Evolutionary conservation across 2,329 filamentous ascomycete genomes (phyloP).

Genomic region (Phialophora chinensis): DNA sequence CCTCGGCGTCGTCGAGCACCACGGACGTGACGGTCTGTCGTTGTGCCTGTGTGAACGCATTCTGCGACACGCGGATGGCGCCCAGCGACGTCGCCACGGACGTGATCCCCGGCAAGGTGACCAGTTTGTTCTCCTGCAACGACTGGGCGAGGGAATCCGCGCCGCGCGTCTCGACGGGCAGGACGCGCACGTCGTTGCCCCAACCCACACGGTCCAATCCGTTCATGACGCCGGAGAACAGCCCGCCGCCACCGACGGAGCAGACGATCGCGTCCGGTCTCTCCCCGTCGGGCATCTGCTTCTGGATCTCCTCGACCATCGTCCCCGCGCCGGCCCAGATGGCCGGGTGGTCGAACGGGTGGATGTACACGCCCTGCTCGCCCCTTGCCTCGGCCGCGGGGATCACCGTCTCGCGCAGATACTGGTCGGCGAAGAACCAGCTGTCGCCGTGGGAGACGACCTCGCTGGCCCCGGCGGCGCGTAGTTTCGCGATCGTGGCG

Average conservation of each 20-base stretch:
- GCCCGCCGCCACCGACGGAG: conserved; percentile 78
- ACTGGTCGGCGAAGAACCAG: conserved; percentile 72
- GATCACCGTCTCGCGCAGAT: conserved; percentile 63
- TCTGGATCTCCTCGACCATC: conserved; percentile 52
- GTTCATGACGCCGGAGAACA: conserved; percentile 76
- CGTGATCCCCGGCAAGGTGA: conserved; percentile 73
- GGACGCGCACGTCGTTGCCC: conserved; percentile 53
- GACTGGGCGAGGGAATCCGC: conserved; percentile 72
- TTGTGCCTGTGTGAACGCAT: conserved; percentile 69
- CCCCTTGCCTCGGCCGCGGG: conserved; percentile 41
- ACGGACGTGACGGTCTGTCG: conserved; percentile 61
- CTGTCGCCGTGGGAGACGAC: conserved; percentile 72
- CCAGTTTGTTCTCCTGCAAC: conserved; percentile 59
- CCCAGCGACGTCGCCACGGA: conserved; percentile 77
- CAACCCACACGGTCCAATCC: conserved; percentile 59
- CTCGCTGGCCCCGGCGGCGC: conserved; percentile 66
- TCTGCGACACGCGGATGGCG: conserved; percentile 70
- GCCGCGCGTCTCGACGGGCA: conserved; percentile 78
- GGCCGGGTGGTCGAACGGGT: conserved; percentile 53
- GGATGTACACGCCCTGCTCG: conserved; percentile 55
- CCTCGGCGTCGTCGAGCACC: conserved; percentile 76
- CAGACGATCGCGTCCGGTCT: conserved; percentile 74
- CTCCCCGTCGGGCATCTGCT: conserved; percentile 47
- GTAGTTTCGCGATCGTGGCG: conserved; percentile 74
- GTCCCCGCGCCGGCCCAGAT: conserved; percentile 56